Conservation (phyloP, 257 asterid genomes). For the Knoxia roxburghii region DNA sequence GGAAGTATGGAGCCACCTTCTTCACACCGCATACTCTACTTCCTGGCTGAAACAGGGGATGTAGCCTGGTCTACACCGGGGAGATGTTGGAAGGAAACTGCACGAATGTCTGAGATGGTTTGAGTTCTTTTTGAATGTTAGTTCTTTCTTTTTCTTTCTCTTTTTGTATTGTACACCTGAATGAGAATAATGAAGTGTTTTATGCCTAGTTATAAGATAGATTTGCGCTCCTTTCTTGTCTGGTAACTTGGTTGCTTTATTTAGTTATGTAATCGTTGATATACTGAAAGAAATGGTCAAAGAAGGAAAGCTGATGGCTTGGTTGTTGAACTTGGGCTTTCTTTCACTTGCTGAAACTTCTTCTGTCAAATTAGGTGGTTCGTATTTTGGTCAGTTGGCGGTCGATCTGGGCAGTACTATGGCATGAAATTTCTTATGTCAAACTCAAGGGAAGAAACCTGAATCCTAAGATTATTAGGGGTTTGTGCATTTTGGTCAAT, state of each 20-base stretch:
- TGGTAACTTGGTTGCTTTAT: constrained; percentile 14
- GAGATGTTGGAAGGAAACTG: constrained; percentile 1
- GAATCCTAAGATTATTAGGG: too few relatives aligned
- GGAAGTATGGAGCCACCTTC: too few relatives aligned
- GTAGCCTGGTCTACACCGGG: too few relatives aligned
- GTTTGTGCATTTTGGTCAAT: background rate
- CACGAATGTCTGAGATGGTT: constrained; percentile 25
- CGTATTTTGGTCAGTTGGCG: too few relatives aligned
- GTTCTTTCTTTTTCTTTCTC: constrained; percentile 6
- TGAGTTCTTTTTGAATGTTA: constrained; percentile 32
- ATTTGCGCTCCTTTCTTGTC: constrained; percentile 20
- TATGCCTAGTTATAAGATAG: constrained; percentile 28
- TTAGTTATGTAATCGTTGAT: constrained; percentile 33
- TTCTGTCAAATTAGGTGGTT: too few relatives aligned
- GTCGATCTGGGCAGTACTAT: too few relatives aligned
- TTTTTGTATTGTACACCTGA: background rate
- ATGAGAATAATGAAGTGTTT: constrained; percentile 35
- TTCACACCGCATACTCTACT: too few relatives aligned
- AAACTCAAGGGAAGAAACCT: too few relatives aligned
- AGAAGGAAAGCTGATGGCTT: constrained; percentile 20
- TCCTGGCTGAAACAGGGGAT: too few relatives aligned
- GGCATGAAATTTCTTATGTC: too few relatives aligned
- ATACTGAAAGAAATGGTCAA: constrained; percentile 27
- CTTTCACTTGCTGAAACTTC: background rate
- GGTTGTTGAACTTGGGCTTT: constrained; percentile 15